Conservation (phyloP, 2,329 filamentous ascomycete genomes). For the Magnaporthiopsis incrustans region DNA sequence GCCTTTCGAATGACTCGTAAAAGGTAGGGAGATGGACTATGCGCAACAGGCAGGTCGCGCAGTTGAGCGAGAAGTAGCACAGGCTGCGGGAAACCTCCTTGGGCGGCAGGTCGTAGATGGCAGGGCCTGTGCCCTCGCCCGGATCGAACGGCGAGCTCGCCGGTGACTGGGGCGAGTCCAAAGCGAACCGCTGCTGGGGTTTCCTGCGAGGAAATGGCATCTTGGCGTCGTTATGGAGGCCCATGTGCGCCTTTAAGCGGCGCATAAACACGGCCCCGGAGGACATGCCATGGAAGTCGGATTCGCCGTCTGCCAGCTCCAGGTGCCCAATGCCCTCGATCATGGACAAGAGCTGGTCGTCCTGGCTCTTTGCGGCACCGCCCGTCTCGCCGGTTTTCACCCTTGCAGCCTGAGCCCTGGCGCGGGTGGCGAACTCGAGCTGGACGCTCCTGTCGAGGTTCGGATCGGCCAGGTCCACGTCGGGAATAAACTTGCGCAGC, state of each 20-base stretch:
- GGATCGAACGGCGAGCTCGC: conserved; percentile 55
- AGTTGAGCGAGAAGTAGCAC: conserved; percentile 48
- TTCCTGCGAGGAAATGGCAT: conserved; percentile 49
- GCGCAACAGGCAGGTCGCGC: conserved; percentile 51
- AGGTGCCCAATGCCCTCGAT: conserved; percentile 86
- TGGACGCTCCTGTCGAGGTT: conserved; percentile 70
- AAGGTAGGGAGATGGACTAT: conserved; percentile 79
- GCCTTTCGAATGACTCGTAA: conserved; percentile 64
- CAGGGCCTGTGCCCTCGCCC: conserved; percentile 29
- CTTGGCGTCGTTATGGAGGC: conserved; percentile 59
- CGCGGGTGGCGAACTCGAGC: conserved; percentile 54
- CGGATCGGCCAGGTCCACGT: conserved; percentile 78
- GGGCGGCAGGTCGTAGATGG: conserved; percentile 61
- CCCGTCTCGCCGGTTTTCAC: conserved; percentile 26
- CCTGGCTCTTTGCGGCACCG: conserved; percentile 39
- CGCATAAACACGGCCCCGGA: conserved; percentile 85
- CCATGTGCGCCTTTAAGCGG: conserved; percentile 80
- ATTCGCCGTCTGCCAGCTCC: conserved; percentile 83
- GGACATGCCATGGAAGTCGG: conserved; percentile 92
- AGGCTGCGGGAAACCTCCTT: conserved; percentile 45
- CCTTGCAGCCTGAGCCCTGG: conserved; percentile 36
- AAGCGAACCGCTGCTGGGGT: conserved; percentile 37
- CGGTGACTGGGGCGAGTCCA: conserved; percentile 62
- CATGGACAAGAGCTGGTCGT: conserved; percentile 83
- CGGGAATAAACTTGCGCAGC: conserved; percentile 71